Conservation (phyloP, 495 filamentous ascomycete genomes). For the Penicillium mononematosum region DNA sequence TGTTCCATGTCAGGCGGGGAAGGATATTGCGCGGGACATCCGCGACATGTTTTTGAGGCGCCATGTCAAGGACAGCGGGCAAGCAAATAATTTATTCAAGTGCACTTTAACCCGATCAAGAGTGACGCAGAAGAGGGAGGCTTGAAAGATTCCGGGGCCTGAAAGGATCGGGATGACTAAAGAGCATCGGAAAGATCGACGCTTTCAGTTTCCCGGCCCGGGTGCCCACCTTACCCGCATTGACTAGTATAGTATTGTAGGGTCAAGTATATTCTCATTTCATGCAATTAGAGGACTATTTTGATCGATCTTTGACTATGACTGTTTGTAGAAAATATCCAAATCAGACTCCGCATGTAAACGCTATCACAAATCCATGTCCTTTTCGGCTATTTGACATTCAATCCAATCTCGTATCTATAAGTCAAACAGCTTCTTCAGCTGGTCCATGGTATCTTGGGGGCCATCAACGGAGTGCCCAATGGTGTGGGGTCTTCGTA, state of each 20-base stretch:
- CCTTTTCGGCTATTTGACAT: slow-evolving; percentile 8
- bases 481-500: slow-evolving; percentile 73
- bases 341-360: slow-evolving; percentile 14
- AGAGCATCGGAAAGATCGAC: slow-evolving; percentile 24
- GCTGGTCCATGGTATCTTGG: slow-evolving; percentile 71
- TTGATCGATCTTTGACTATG: slow-evolving; percentile 8
- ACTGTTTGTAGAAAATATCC: not conserved
- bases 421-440: slow-evolving; percentile 78
- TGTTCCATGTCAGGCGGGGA: slow-evolving; percentile 47
- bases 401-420: slow-evolving; percentile 33
- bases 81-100: not conserved
- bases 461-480: slow-evolving; percentile 81
- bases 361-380: slow-evolving; percentile 19
- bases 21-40: slow-evolving; percentile 44
- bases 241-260: not conserved
- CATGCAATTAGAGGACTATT: slow-evolving; percentile 15
- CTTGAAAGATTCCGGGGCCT: slow-evolving; percentile 12
- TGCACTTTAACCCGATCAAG: not conserved
- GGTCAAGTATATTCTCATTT: not conserved
- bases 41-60: slow-evolving; percentile 37
- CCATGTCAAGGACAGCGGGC: slow-evolving; percentile 25
- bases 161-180: slow-evolving; percentile 26
- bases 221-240: slow-evolving; percentile 7
- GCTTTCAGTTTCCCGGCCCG: slow-evolving; percentile 12
- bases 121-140: slow-evolving; percentile 4